Evolutionary conservation across 2,329 filamentous ascomycete genomes (phyloP).

Genomic region (Trichoderma sp.): DNA sequence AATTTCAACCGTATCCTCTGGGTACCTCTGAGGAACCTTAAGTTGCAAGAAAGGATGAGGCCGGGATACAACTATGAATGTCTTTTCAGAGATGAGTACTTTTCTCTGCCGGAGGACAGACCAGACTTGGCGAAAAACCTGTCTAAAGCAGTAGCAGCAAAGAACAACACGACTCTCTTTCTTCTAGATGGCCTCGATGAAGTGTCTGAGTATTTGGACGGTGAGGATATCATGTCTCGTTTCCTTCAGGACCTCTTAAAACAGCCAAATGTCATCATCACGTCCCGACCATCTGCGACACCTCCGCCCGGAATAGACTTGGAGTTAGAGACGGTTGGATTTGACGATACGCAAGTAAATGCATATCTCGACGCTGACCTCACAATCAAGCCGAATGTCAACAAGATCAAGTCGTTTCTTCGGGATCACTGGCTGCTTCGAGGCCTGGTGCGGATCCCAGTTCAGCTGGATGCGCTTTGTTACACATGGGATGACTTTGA

Average conservation of each 20-base stretch:
- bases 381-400: background rate
- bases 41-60: slow-evolving; percentile 29
- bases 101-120: slow-evolving; percentile 23
- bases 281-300: slow-evolving; percentile 37
- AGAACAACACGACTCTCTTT: slow-evolving; percentile 36
- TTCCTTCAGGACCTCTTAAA: slow-evolving; percentile 37
- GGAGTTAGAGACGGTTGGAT: slow-evolving; percentile 44
- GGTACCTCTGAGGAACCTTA: slow-evolving; percentile 38
- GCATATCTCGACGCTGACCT: slow-evolving; percentile 27
- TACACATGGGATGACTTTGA: slow-evolving; percentile 36
- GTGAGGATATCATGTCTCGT: slow-evolving; percentile 19
- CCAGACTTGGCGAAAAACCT: slow-evolving; percentile 26
- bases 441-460: slow-evolving; percentile 43
- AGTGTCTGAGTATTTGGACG: slow-evolving; percentile 31
- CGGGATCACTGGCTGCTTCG: slow-evolving; percentile 35
- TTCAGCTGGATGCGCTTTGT: slow-evolving; percentile 48
- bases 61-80: slow-evolving; percentile 28
- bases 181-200: slow-evolving; percentile 48
- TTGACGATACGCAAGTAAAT: slow-evolving; percentile 38
- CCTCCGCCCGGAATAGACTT: slow-evolving; percentile 29
- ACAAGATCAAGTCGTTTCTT: slow-evolving; percentile 37
- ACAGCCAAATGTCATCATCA: slow-evolving; percentile 42
- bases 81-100: slow-evolving; percentile 34
- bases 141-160: slow-evolving; percentile 4
- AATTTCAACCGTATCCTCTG: slow-evolving; percentile 42